A percentile compares a stretch with the other conserved stretches of the same genome.
Evolutionary conservation across 345 rosid genomes (phyloP).

Genomic region (Odontarrhena argentea): DNA sequence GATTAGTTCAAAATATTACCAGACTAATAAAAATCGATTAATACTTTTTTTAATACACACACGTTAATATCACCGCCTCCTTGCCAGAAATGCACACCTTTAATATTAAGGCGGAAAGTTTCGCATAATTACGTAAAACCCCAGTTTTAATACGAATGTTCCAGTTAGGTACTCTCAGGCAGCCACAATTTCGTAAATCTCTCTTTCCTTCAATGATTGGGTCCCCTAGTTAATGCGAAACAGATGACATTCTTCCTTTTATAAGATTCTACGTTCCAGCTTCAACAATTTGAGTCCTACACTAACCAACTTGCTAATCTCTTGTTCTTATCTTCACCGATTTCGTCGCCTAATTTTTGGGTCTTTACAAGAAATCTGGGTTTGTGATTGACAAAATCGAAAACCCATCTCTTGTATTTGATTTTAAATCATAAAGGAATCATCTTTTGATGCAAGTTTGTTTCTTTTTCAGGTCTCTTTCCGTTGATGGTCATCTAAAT

Average conservation of each 20-base stretch:
- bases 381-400: background rate
- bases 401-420: constrained; percentile 22
- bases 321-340: constrained; percentile 17
- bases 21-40: too few species aligned
- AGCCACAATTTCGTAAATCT: constrained; percentile 3
- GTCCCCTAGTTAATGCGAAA: constrained; percentile 14
- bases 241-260: constrained; percentile 5
- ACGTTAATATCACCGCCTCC: too few species aligned
- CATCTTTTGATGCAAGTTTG: constrained; percentile 18
- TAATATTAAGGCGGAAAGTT: background rate
- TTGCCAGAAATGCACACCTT: too few species aligned
- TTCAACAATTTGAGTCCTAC: constrained; percentile 3
- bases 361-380: constrained; percentile 13
- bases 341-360: constrained; percentile 2
- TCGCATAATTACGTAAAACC: background rate
- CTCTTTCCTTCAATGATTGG: constrained; percentile 31
- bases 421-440: constrained; percentile 12
- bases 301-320: constrained; percentile 1
- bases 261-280: constrained; percentile 19
- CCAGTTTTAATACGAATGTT: background rate
- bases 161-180: background rate
- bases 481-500: constrained; percentile 74
- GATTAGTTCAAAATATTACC: too few species aligned
- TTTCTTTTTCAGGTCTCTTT: constrained; percentile 40
- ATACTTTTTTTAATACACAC: too few species aligned